Conservation (phyloP, 768 basidiomycete species). For the Hysterangium stoloniferum region DNA sequence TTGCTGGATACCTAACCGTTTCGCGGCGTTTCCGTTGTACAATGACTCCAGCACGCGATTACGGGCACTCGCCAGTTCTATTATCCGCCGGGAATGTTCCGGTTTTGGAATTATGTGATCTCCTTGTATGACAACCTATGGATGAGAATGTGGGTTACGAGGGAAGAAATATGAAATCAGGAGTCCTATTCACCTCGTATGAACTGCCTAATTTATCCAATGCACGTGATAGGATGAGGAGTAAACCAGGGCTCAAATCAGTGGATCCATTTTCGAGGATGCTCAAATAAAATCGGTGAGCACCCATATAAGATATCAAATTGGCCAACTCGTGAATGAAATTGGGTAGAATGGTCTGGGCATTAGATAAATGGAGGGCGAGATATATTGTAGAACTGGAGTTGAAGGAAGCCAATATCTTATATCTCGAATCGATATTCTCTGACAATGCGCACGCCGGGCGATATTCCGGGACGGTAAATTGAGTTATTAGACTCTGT, state of each 20-base stretch:
- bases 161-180: too few relatives aligned
- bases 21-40: constrained; percentile 34
- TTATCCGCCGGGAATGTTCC: constrained; percentile 38
- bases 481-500: not conserved
- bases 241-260: constrained; percentile 38
- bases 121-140: not conserved
- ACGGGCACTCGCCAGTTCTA: constrained; percentile 39
- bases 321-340: constrained; percentile 37
- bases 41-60: constrained; percentile 38
- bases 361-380: constrained; percentile 41
- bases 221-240: constrained; percentile 35
- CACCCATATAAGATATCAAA: constrained; percentile 33
- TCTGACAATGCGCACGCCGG: not conserved
- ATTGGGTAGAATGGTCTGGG: constrained; percentile 40
- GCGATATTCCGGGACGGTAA: not conserved
- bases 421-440: not conserved
- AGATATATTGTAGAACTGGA: constrained; percentile 24
- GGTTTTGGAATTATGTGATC: constrained; percentile 1
- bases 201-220: constrained; percentile 27
- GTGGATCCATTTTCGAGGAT: constrained; percentile 41
- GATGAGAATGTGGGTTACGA: too few relatives aligned
- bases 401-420: not conserved
- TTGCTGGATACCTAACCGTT: constrained; percentile 13
- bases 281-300: constrained; percentile 38
- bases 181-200: not conserved